These are phyloP conservation scores for Salix purpurea DNA, from an alignment of 345 rosid genomes.

Conservation along the genomic window DNA sequence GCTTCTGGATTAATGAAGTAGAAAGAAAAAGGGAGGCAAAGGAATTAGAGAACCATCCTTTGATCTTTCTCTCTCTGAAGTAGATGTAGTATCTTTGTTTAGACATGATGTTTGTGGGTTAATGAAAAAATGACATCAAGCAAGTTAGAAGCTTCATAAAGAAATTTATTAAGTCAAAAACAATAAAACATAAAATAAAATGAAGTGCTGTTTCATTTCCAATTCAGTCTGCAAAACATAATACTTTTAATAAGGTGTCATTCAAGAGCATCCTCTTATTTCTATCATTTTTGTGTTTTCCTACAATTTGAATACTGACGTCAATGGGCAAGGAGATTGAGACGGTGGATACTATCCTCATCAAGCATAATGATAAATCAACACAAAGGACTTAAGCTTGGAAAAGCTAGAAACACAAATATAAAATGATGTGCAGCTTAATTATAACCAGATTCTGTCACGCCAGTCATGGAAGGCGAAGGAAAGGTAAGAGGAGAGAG, in stretches of 20 bases:
- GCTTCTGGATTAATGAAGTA: too few relatives aligned
- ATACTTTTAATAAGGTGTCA: neutral
- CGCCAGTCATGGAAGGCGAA: neutral
- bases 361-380: neutral
- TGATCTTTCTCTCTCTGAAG: too few relatives aligned
- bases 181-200: neutral
- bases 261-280: neutral
- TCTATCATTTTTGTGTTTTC: neutral
- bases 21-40: too few relatives aligned
- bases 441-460: neutral
- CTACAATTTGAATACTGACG: too few relatives aligned
- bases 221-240: neutral
- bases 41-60: too few relatives aligned
- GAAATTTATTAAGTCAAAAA: neutral
- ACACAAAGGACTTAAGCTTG: neutral
- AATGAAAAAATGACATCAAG: too few relatives aligned
- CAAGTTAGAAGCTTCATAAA: neutral
- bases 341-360: too few relatives aligned
- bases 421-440: neutral
- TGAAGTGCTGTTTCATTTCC: neutral
- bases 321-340: too few relatives aligned
- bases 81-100: too few relatives aligned
- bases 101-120: too few relatives aligned
- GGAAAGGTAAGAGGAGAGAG: neutral
- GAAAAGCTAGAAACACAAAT: neutral